These are phyloP conservation scores for Fusarium piperis DNA, from an alignment of 2,329 filamentous ascomycete species.

Conservation along the genomic window DNA sequence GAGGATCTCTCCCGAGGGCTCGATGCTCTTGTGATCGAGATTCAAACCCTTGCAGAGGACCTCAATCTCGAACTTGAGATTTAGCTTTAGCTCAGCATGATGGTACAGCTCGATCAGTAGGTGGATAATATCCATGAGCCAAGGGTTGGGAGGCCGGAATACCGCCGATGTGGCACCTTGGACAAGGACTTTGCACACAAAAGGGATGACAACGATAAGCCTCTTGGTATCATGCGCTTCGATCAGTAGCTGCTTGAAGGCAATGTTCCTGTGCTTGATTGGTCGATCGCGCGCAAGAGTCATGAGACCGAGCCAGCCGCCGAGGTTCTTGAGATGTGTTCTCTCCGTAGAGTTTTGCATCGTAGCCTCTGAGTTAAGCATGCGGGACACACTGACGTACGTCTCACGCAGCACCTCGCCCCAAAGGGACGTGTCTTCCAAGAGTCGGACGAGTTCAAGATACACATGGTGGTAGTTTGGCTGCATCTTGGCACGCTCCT, in stretches of 20 bases:
- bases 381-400: conserved; percentile 83
- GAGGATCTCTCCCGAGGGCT: conserved; percentile 86
- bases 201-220: conserved; percentile 91
- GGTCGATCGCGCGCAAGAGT: conserved; percentile 94
- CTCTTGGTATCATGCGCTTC: conserved; percentile 95
- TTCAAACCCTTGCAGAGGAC: conserved; percentile 93
- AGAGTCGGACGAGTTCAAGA: conserved; percentile 84
- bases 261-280: conserved; percentile 95
- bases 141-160: conserved; percentile 95
- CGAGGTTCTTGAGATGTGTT: conserved; percentile 90
- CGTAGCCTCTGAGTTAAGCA: conserved; percentile 90
- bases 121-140: conserved; percentile 95
- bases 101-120: conserved; percentile 94
- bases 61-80: conserved; percentile 98
- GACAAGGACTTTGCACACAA: conserved; percentile 93
- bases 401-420: conserved; percentile 92
- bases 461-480: conserved; percentile 97
- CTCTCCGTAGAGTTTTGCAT: conserved; percentile 86
- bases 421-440: conserved; percentile 83
- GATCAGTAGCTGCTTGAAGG: conserved; percentile 93
- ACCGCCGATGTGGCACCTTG: conserved; percentile 87
- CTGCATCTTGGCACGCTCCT: conserved; percentile 95
- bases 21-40: conserved; percentile 91
- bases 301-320: conserved; percentile 90
- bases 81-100: conserved; percentile 91